Evolutionary conservation across 805 yeast species (phyloP), one percentile per base, ranked within the genome.

Genomic region (Hanseniaspora lachancei): DNA sequence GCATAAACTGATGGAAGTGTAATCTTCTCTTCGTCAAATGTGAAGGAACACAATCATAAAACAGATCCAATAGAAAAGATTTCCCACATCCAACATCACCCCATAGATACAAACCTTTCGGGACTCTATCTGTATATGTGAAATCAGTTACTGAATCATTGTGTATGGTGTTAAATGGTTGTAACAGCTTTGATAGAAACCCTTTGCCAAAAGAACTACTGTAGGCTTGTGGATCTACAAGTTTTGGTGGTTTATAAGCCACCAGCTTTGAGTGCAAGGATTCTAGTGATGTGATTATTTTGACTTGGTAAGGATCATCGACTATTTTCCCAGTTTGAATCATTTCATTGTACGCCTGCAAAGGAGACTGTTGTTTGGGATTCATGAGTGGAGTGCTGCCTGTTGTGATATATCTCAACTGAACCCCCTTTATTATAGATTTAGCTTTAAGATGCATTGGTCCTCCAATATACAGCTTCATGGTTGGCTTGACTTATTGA

Each of bases 71-170:
- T 58, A 93, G 73, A 97, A 93, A 91, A 8, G 98, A 93, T 66
- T 93, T 91, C 4, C 98, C 98, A 69, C 97, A 89, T 1, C 98
- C 98, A 44, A 93, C 98, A 68, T 93, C 97, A 23, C 98, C 98
- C 68, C 86, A 93, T 34, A 93, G 74, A 64, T 93, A 93, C 8
- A 93, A 84, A 5, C 98, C 98, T 60, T 77, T 74, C 2, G 93
- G 96, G 15, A 82, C 73, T 2, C 62, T 62, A 20, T 68, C 68
- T 32, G 69, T 72, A 44, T 64, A 68, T 9, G 60, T 59, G 38
- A 61, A 52, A 9, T 57, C 20, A 44, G 58, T 36, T 29, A 51
- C 57, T 34, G 50, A 47, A n/a, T 44, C 46, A 40, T 18, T 57
- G 55, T 44, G 49, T 52, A 54, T 54, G 60, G 54, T 35, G 49